A percentile compares a stretch with the other conserved stretches of the same genome.
Evolutionary conservation across 2,329 filamentous ascomycete species (phyloP).

Genomic region (Mycogone perniciosa): DNA sequence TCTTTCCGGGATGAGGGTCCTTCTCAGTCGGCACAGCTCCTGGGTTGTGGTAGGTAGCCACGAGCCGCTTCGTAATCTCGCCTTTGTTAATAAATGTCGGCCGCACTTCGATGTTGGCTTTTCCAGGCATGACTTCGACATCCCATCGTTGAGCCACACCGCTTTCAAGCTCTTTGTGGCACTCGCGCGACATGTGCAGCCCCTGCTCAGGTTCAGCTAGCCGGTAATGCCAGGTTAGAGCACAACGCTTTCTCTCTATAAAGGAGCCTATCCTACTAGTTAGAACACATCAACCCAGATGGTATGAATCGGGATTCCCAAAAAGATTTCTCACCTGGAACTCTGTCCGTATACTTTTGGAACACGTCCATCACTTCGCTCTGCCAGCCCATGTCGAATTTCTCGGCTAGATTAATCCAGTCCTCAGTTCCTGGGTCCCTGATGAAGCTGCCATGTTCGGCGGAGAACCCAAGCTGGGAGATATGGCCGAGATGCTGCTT

Average conservation of each 20-base stretch:
- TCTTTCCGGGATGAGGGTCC: conserved; percentile 40
- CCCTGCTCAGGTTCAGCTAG: conserved; percentile 83
- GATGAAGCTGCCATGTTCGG: conserved; percentile 96
- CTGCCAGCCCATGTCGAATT: conserved; percentile 89
- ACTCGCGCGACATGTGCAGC: conserved; percentile 70
- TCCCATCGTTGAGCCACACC: conserved; percentile 76
- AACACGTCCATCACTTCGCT: conserved; percentile 76
- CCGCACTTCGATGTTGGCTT: conserved; percentile 95
- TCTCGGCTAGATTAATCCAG: conserved; percentile 87
- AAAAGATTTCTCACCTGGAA: conserved; percentile 56
- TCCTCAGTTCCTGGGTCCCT: conserved; percentile 66
- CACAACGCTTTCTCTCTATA: conserved; percentile 89
- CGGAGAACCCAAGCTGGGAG: conserved; percentile 79
- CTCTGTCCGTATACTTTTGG: conserved; percentile 80
- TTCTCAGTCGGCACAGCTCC: conserved; percentile 40
- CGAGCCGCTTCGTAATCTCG: conserved; percentile 80
- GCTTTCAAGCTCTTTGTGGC: conserved; percentile 71
- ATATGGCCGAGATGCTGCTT: conserved; percentile 92
- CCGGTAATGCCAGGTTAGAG: conserved; percentile 95
- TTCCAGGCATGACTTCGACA: conserved; percentile 93
- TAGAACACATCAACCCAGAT: neutral
- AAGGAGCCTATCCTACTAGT: conserved; percentile 60
- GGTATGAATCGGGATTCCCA: neutral
- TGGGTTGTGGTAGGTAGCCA: conserved; percentile 60
- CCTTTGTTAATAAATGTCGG: conserved; percentile 98